phyloP scores from a whole-genome alignment of 1,284 basidiomycete genomes.

The Cutaneotrichosporon mucoides region DNA sequence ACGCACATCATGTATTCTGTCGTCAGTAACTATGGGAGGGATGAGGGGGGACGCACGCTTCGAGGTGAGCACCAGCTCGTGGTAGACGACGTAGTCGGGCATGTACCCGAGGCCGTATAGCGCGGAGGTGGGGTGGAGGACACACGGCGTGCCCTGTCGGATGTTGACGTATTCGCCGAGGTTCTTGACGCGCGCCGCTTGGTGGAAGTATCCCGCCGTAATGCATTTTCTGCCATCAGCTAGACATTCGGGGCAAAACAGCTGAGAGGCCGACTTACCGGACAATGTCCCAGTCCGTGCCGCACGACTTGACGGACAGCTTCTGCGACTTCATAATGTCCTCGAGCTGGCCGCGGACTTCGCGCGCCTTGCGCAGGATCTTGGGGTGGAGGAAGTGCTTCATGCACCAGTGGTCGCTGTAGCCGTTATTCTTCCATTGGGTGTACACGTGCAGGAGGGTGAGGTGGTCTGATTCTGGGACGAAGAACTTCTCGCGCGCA shows the following conservation, averaged over 20 bases:
- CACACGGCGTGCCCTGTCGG: slow-evolving; percentile 66
- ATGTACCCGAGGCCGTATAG: slow-evolving; percentile 95
- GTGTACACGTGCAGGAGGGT: slow-evolving; percentile 95
- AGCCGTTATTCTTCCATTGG: slow-evolving; percentile 94
- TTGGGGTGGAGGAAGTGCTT: slow-evolving; percentile 96
- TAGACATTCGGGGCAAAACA: neutral
- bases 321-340: slow-evolving; percentile 99
- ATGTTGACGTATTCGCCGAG: slow-evolving; percentile 99
- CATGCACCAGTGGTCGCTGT: slow-evolving; percentile 88
- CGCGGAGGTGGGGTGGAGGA: slow-evolving; percentile 90
- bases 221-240: slow-evolving; percentile 76
- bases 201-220: slow-evolving; percentile 97
- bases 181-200: slow-evolving; percentile 95
- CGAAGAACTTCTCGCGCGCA: slow-evolving; percentile 95
- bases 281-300: slow-evolving; percentile 92
- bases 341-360: slow-evolving; percentile 93
- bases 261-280: slow-evolving; percentile 53
- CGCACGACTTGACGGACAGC: slow-evolving; percentile 81
- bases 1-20: slow-evolving; percentile 87
- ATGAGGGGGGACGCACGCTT: slow-evolving; percentile 56
- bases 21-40: too few species aligned
- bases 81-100: slow-evolving; percentile 94
- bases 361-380: slow-evolving; percentile 86
- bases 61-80: slow-evolving; percentile 88
- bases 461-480: slow-evolving; percentile 95